phyloP scores from a whole-genome alignment of 2,329 filamentous ascomycete genomes.

The Diplodia sapinea region DNA sequence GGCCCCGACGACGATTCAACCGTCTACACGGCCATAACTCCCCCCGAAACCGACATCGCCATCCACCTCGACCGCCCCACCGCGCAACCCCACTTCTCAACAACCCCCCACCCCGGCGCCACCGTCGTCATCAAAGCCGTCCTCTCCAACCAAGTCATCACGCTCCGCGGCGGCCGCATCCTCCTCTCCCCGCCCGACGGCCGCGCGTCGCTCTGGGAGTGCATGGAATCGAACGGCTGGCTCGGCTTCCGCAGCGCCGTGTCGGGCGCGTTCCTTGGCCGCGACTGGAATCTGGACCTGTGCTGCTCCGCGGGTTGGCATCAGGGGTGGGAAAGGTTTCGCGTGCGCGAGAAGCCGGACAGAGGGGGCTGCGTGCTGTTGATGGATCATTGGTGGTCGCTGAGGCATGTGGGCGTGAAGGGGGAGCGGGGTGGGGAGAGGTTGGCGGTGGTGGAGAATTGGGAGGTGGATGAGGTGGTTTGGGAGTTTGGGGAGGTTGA shows the following conservation, averaged over 20 bases:
- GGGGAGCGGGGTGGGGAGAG: too few relatives aligned
- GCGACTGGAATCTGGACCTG: background rate
- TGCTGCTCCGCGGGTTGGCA: background rate
- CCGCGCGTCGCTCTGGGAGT: conserved; percentile 1
- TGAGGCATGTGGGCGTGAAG: conserved; percentile 3
- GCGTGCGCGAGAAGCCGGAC: background rate
- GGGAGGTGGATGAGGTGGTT: background rate
- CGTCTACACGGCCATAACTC: too few relatives aligned
- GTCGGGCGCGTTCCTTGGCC: background rate
- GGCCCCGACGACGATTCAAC: too few relatives aligned
- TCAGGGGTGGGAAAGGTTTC: background rate
- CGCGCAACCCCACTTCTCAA: too few relatives aligned
- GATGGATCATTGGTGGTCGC: conserved; percentile 5
- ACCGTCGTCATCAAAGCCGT: background rate
- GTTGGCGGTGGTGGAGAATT: conserved; percentile 5
- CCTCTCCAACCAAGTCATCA: background rate
- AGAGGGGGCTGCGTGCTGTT: background rate
- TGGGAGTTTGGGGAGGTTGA: conserved; percentile 14
- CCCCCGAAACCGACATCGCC: too few relatives aligned
- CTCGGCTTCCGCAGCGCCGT: conserved; percentile 12
- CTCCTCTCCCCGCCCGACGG: conserved; percentile 3
- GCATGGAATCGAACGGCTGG: background rate
- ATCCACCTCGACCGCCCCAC: too few relatives aligned
- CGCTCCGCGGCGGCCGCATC: background rate
- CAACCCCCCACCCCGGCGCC: background rate